Conservation (phyloP, 2,329 filamentous ascomycete species). For the Penicillium sp. region DNA sequence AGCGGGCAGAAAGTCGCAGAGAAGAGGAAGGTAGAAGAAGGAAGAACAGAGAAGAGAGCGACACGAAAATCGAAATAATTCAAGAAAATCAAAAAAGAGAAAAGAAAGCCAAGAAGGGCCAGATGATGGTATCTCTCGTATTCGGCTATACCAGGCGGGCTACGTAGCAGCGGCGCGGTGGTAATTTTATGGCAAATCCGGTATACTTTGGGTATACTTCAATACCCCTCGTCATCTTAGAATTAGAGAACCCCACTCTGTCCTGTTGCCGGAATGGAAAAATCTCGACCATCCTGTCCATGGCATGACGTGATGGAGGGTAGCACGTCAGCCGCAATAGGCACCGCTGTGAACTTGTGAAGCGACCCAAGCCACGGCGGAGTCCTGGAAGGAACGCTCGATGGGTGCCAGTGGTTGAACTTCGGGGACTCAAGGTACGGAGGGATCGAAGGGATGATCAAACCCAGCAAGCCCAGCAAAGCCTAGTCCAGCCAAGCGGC, state of each 20-base stretch:
- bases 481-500: background rate
- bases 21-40: constrained; percentile 1
- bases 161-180: background rate
- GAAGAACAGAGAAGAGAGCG: constrained; percentile 5
- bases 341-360: background rate
- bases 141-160: background rate
- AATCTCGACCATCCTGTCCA: constrained; percentile 11
- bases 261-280: constrained; percentile 8
- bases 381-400: background rate
- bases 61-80: constrained; percentile 1
- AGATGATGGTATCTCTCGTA: constrained; percentile 9
- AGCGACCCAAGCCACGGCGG: constrained; percentile 3
- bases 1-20: constrained; percentile 3
- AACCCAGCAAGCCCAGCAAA: background rate
- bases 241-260: background rate
- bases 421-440: background rate
- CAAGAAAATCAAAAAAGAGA: constrained; percentile 6
- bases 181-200: background rate
- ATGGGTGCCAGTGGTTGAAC: background rate
- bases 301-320: constrained; percentile 21
- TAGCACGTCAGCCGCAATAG: constrained; percentile 10
- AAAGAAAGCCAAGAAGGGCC: constrained; percentile 11
- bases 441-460: background rate
- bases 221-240: background rate
- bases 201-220: background rate